Evolutionary conservation across 2,329 filamentous ascomycete genomes (phyloP).

Genomic region (Fusarium subglutinans): DNA sequence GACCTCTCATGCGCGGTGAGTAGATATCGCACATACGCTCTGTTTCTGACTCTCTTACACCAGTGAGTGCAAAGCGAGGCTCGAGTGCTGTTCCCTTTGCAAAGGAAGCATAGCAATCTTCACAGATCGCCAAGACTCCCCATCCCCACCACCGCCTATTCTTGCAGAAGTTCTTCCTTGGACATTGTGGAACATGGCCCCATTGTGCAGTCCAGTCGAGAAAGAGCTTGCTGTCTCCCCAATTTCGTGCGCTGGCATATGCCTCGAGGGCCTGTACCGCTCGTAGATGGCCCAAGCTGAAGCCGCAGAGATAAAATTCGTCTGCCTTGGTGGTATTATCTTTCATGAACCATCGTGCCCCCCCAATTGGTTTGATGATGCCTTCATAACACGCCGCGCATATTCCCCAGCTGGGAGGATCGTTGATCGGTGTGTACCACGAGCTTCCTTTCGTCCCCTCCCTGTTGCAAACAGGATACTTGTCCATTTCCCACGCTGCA

Average conservation of each 20-base stretch:
- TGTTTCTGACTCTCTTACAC: slow-evolving; percentile 19
- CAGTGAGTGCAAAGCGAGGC: slow-evolving; percentile 42
- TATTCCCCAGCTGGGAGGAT: slow-evolving; percentile 47
- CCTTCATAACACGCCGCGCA: slow-evolving; percentile 49
- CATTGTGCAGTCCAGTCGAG: slow-evolving; percentile 44
- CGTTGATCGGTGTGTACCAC: slow-evolving; percentile 49
- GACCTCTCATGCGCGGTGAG: slow-evolving; percentile 48
- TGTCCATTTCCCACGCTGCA: slow-evolving; percentile 39
- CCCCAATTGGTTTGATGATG: slow-evolving; percentile 44
- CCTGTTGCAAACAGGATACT: slow-evolving; percentile 44
- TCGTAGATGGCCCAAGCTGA: slow-evolving; percentile 47
- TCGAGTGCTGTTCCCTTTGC: slow-evolving; percentile 43
- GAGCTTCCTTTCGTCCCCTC: slow-evolving; percentile 42
- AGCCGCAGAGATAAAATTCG: slow-evolving; percentile 44
- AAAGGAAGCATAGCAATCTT: slow-evolving; percentile 50
- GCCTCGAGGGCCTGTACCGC: slow-evolving; percentile 33
- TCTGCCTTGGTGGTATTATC: slow-evolving; percentile 9
- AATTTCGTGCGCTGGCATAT: slow-evolving; percentile 43
- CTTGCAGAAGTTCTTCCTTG: slow-evolving; percentile 13
- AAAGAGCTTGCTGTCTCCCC: slow-evolving; percentile 40
- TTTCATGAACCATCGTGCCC: slow-evolving; percentile 45
- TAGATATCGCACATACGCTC: slow-evolving; percentile 50
- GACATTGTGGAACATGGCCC: slow-evolving; percentile 43
- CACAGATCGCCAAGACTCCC: slow-evolving; percentile 48
- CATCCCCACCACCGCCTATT: slow-evolving; percentile 48